phyloP scores from a whole-genome alignment of 106 monocot species.

The Dendrobium catenatum region DNA sequence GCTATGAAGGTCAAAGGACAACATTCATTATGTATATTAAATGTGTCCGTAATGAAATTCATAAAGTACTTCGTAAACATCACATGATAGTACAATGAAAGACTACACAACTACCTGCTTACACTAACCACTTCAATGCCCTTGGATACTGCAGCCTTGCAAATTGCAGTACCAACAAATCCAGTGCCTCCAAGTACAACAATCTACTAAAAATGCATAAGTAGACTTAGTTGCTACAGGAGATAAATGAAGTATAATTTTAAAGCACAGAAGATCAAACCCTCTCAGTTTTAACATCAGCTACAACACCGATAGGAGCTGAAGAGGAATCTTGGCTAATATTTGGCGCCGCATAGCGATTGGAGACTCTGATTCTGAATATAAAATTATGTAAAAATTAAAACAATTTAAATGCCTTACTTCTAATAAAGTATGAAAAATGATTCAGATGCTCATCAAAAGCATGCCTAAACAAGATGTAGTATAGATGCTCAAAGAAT shows the following conservation, averaged over 20 bases:
- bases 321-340: slow-evolving; percentile 32
- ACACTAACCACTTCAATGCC: slow-evolving; percentile 94
- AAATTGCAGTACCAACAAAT: slow-evolving; percentile 94
- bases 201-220: slow-evolving; percentile 32
- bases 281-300: slow-evolving; percentile 68
- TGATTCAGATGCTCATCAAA: not conserved
- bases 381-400: not conserved
- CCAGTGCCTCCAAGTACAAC: slow-evolving; percentile 93
- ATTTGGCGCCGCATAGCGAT: slow-evolving; percentile 29
- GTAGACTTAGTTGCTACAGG: not conserved
- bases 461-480: not conserved
- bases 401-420: not conserved
- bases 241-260: not conserved
- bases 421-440: not conserved
- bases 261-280: slow-evolving; percentile 13
- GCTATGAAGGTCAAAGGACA: not conserved
- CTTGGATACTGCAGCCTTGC: slow-evolving; percentile 92
- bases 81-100: slow-evolving; percentile 2
- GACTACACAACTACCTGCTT: slow-evolving; percentile 56
- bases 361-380: slow-evolving; percentile 4
- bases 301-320: slow-evolving; percentile 53
- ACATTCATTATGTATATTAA: not conserved
- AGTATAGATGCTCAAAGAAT: not conserved
- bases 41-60: not conserved
- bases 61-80: not conserved